phyloP scores from a whole-genome alignment of 768 basidiomycete species.

The Tulasnella sp. region DNA sequence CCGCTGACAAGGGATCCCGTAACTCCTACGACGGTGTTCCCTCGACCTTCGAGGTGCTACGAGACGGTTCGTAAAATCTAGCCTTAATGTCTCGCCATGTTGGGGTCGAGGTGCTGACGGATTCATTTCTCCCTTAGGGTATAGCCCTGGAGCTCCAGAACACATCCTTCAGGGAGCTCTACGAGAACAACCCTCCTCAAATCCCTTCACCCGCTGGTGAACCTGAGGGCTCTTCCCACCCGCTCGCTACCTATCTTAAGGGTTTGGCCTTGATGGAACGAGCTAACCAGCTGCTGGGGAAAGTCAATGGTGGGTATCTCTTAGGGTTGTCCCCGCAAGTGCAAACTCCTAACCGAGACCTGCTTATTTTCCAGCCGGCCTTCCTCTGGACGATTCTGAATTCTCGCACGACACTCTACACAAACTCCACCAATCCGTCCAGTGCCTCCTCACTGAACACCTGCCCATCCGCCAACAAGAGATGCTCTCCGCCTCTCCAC shows the following conservation, averaged over 20 bases:
- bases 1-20: not conserved
- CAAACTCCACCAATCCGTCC: conserved; percentile 5
- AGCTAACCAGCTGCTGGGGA: conserved; percentile 10
- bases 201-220: not conserved
- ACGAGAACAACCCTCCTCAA: conserved; percentile 15
- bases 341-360: not conserved
- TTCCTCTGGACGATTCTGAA: not conserved
- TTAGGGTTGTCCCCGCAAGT: not conserved
- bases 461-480: conserved; percentile 4
- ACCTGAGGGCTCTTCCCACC: not conserved
- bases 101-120: not conserved
- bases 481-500: not conserved
- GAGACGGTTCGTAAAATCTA: not conserved
- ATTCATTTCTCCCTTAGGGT: not conserved
- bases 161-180: conserved; percentile 11
- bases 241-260: conserved; percentile 11
- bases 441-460: conserved; percentile 6
- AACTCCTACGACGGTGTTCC: conserved; percentile 14
- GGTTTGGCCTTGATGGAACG: conserved; percentile 14
- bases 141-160: not conserved
- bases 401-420: not conserved
- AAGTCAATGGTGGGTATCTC: not conserved
- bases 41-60: not conserved
- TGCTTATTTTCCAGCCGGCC: not conserved
- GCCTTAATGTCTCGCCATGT: not conserved